Evolutionary conservation across 345 rosid genomes (phyloP).

Genomic region (Cardamine resedifolia): DNA sequence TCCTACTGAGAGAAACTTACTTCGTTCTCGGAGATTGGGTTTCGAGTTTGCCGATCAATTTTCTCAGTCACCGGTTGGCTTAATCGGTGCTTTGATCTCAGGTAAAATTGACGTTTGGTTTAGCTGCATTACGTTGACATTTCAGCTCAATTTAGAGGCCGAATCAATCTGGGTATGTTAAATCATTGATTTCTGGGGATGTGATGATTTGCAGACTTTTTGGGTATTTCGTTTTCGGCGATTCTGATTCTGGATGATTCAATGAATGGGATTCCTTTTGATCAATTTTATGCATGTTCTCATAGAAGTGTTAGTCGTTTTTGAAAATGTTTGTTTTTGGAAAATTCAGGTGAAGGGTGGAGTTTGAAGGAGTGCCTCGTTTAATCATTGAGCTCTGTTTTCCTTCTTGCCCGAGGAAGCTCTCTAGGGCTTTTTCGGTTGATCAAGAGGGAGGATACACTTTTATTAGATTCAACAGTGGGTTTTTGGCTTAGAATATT

Average conservation of each 20-base stretch:
- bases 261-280: neutral
- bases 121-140: neutral
- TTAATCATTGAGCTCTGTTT: conserved; percentile 51
- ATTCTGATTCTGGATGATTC: neutral
- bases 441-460: conserved; percentile 61
- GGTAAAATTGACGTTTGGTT: conserved; percentile 21
- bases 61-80: conserved; percentile 8
- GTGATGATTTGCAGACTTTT: neutral
- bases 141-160: neutral
- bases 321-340: neutral
- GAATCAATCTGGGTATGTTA: neutral
- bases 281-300: neutral
- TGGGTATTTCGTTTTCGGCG: neutral
- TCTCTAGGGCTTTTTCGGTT: conserved; percentile 41
- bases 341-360: conserved; percentile 41
- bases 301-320: neutral
- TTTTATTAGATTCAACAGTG: conserved; percentile 18
- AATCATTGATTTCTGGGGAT: neutral
- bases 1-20: conserved; percentile 9
- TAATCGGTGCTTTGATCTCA: conserved; percentile 17
- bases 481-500: neutral
- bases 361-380: conserved; percentile 32
- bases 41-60: conserved; percentile 9
- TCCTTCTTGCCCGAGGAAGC: conserved; percentile 57
- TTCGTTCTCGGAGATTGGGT: neutral